Base-by-base conservation (phyloP, 768 basidiomycete genomes). In the Rhizopogon salebrosus region DNA sequence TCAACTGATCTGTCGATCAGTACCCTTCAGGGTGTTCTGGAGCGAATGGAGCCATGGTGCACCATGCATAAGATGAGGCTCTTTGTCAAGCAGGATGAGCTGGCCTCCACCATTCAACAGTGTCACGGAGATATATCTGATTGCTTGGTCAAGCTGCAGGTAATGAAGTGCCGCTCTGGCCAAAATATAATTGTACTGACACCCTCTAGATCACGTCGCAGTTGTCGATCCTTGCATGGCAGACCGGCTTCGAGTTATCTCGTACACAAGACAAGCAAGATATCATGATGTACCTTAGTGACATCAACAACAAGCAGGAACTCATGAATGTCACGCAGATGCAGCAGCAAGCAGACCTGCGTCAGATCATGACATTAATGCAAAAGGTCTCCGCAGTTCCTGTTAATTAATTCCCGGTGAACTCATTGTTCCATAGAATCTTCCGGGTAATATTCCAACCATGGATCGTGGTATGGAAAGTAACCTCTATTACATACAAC, bases 401-500 rank as follows among this genome's bases (percentile, higher is more conserved):
- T 38, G 16, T 10, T 34, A 6, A 29, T 16, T 4, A 20, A 5
- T 11, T 24, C 34, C 54, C 35, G n/a, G 67, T 38, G 60, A 62
- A 51, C 41, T 62, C 51, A 55, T 54, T 3, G 36, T 7, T 31
- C 37, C 29, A 6, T 39, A 64, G 64, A 61, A 64, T 56, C 61
- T 66, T 37, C 54, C 60, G 13, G 20, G 52, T 34, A 53, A 41
- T 29, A 52, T 56, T 22, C 29, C 45, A 45, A 46, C 41, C 29
- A 58, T 67, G 18, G 76, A 78, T 56, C 66, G 62, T 7, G 79
- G 78, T 0, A 64, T 83, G 7, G 74, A 73, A 16, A 70, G 63
- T 34, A 80, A 80, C 52, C 60, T 83, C 26, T 83, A 78, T 55
- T 65, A 73, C 20, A 62, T 83, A n/a, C 79, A 81, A 54, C 64